These are phyloP conservation scores for Pichia sp. DNA, from an alignment of 1,139 yeast genomes.

Conservation along the genomic window DNA sequence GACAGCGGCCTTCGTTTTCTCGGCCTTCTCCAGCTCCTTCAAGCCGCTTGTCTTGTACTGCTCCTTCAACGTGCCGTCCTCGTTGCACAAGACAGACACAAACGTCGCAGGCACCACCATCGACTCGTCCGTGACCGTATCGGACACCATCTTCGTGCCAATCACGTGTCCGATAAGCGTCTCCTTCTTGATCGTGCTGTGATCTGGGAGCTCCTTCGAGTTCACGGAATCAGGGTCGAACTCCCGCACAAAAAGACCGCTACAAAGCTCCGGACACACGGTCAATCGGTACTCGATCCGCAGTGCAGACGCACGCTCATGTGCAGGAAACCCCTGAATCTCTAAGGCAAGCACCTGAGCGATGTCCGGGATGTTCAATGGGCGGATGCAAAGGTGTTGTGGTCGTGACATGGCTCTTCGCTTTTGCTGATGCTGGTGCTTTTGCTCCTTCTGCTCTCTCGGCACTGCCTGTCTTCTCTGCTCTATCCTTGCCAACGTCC, in stretches of 20 bases:
- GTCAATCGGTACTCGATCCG: conserved; percentile 66
- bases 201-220: conserved; percentile 40
- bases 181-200: conserved; percentile 54
- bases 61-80: conserved; percentile 26
- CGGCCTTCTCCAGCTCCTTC: conserved; percentile 28
- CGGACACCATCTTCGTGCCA: conserved; percentile 66
- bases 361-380: conserved; percentile 67
- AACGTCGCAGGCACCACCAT: conserved; percentile 56
- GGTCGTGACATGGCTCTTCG: conserved; percentile 36
- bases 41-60: conserved; percentile 18
- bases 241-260: conserved; percentile 79
- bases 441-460: neutral
- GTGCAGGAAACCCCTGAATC: conserved; percentile 61
- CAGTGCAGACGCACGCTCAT: conserved; percentile 63
- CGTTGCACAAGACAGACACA: conserved; percentile 9
- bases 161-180: conserved; percentile 77
- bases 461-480: neutral
- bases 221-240: conserved; percentile 36
- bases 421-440: neutral
- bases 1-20: conserved; percentile 29
- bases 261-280: conserved; percentile 84
- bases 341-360: conserved; percentile 62
- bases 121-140: conserved; percentile 54
- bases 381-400: conserved; percentile 73
- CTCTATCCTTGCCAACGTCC: neutral